Evolutionary conservation across 208 protist genomes (phyloP).

Genomic region (Naegleria lovaniensis): DNA sequence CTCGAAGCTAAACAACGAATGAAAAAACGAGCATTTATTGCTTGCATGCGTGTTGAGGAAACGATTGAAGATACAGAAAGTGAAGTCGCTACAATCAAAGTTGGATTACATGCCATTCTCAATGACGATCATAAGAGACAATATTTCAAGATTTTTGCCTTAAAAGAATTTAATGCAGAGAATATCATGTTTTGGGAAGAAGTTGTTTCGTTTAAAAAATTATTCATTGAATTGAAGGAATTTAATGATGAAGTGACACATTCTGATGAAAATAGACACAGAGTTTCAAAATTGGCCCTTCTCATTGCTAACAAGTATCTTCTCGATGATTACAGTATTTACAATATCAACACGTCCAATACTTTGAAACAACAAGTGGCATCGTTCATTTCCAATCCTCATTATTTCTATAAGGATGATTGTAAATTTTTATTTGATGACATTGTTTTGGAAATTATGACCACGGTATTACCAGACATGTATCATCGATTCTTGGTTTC

Average conservation of each 20-base stretch:
- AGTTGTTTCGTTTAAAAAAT: neutral
- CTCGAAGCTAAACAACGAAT: neutral
- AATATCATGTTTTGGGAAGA: neutral
- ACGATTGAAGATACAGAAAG: neutral
- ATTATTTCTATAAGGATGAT: neutral
- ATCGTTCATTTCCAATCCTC: neutral
- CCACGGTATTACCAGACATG: neutral
- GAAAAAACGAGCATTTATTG: neutral
- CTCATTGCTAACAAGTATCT: neutral
- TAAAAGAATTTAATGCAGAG: slow-evolving; percentile 1
- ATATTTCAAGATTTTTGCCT: neutral
- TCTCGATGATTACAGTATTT: neutral
- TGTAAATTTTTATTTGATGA: neutral
- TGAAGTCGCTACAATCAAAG: neutral
- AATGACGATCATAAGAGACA: neutral
- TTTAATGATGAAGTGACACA: neutral
- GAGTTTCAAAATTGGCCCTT: neutral
- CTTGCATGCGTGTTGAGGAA: neutral
- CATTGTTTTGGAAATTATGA: neutral
- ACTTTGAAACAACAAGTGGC: neutral
- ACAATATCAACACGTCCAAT: neutral
- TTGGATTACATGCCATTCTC: neutral
- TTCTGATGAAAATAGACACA: neutral
- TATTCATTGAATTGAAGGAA: neutral
- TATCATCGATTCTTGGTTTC: neutral